Conservation (phyloP, 2,329 filamentous ascomycete species). For the Cordyceps tenuipes region DNA sequence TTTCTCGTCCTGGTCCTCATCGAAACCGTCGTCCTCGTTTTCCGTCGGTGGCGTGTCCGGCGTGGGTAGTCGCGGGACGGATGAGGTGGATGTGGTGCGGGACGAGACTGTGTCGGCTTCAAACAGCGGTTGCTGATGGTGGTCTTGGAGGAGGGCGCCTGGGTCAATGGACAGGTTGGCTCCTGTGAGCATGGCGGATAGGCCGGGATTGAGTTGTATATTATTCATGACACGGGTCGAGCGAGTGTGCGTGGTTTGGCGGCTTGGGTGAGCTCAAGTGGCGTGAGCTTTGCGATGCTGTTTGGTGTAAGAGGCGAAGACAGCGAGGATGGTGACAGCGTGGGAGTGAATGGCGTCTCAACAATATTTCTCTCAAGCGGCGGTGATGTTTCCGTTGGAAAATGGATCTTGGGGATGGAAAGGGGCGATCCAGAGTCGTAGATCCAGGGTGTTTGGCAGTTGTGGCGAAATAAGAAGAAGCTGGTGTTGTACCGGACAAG, state of each 20-base stretch:
- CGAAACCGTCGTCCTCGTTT: background rate
- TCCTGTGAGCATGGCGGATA: constrained; percentile 6
- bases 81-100: constrained; percentile 8
- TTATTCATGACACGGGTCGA: constrained; percentile 2
- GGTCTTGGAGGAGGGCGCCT: background rate
- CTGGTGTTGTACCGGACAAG: background rate
- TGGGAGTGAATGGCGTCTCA: background rate
- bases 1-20: background rate
- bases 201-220: constrained; percentile 2
- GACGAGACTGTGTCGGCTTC: constrained; percentile 4
- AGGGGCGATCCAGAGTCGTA: background rate
- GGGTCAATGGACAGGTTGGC: constrained; percentile 4
- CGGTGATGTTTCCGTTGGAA: background rate
- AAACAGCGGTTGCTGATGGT: background rate
- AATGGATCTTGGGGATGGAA: background rate
- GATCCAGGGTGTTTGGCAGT: background rate
- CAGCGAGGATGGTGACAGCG: background rate
- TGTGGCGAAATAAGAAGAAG: background rate
- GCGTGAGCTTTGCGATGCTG: background rate
- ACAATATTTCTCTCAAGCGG: background rate
- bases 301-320: background rate
- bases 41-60: constrained; percentile 5
- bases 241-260: background rate
- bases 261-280: background rate
- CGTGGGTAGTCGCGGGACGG: background rate